These are phyloP conservation scores for Neonectria neomacrospora DNA, from an alignment of 2,329 filamentous ascomycete genomes.

Conservation along the genomic window DNA sequence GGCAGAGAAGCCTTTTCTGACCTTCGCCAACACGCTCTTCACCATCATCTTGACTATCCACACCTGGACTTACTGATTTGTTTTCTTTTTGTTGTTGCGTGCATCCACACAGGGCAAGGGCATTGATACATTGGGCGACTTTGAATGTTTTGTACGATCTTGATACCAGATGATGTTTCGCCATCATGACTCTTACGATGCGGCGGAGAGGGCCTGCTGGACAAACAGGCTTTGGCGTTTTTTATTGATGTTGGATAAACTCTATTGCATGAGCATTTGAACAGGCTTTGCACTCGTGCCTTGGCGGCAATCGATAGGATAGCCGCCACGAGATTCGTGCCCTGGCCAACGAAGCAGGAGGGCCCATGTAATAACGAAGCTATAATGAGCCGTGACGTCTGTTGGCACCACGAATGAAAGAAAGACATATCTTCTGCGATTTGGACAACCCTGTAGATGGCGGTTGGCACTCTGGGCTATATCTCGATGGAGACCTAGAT, in stretches of 20 bases:
- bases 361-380: background rate
- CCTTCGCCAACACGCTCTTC: conserved; percentile 1
- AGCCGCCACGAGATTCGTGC: background rate
- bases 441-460: background rate
- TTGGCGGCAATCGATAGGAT: background rate
- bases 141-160: conserved; percentile 43
- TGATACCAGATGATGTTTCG: conserved; percentile 44
- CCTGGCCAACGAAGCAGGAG: background rate
- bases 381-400: background rate
- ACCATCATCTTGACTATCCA: conserved; percentile 9
- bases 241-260: conserved; percentile 31
- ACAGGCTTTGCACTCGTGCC: background rate
- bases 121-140: conserved; percentile 23
- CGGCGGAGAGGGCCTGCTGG: conserved; percentile 31
- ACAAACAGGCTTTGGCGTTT: conserved; percentile 34
- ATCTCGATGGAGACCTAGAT: background rate
- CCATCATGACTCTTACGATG: conserved; percentile 43
- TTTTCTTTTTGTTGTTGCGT: conserved; percentile 13
- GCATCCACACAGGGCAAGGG: conserved; percentile 14
- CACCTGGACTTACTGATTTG: conserved; percentile 15
- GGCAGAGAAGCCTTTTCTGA: conserved; percentile 3
- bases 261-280: background rate
- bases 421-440: background rate
- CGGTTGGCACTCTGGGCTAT: too few relatives aligned
- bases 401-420: background rate